phyloP scores from a whole-genome alignment of 163 green algal species.

The Coccomyxa subellipsoidea region DNA sequence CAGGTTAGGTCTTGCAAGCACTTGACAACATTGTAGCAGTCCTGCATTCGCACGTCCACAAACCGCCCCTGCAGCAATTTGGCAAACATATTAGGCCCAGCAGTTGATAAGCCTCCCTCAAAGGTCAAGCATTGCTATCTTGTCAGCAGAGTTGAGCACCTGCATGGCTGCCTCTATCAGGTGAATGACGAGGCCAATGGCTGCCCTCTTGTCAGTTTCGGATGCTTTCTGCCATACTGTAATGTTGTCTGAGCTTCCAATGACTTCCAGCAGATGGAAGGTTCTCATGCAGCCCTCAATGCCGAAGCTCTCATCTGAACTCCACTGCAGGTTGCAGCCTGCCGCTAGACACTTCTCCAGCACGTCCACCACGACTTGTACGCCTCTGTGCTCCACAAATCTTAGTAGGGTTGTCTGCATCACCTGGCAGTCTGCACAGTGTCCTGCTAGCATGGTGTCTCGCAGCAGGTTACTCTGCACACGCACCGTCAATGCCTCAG shows the following conservation, averaged over 20 bases:
- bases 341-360: background rate
- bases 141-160: background rate
- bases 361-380: background rate
- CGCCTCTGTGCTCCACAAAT: conserved; percentile 3
- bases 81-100: background rate
- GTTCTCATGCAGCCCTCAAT: background rate
- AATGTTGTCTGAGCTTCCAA: background rate
- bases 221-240: background rate
- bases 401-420: background rate
- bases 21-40: background rate
- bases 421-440: background rate
- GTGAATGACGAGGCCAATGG: background rate
- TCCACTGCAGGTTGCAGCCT: background rate
- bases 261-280: background rate
- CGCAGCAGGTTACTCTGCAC: background rate
- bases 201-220: background rate
- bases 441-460: background rate
- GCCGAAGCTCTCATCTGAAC: background rate
- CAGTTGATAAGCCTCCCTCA: background rate
- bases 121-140: background rate
- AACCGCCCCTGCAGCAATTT: background rate
- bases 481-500: background rate
- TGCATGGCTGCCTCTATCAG: background rate
- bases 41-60: background rate
- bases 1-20: background rate